phyloP scores from a whole-genome alignment of 306 rosid genomes.

The Hippophae gyantsensis region DNA sequence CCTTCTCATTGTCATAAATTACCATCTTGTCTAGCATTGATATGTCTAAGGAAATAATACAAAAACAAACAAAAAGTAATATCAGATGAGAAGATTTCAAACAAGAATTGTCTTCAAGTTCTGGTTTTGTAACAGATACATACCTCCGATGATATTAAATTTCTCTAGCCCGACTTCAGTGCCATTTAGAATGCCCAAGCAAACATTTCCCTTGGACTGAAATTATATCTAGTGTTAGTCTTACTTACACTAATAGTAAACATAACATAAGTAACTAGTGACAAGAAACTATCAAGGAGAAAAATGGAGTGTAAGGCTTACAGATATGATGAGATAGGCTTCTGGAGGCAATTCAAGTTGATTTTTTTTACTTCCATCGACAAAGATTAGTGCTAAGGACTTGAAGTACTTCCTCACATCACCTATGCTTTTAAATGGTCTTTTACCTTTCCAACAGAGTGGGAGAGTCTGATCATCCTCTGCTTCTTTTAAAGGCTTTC shows the following conservation, averaged over 20 bases:
- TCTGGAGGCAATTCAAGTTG: constrained; percentile 72
- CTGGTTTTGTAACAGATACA: not conserved
- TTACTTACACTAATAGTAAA: constrained; percentile 4
- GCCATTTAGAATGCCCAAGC: constrained; percentile 88
- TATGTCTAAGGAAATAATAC: constrained; percentile 30
- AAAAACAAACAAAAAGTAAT: not conserved
- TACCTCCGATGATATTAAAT: constrained; percentile 78
- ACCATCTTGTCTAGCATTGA: constrained; percentile 79
- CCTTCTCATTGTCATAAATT: constrained; percentile 64
- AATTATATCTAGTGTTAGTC: not conserved
- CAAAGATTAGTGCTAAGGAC: constrained; percentile 53
- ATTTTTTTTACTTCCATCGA: constrained; percentile 29
- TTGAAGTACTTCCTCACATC: constrained; percentile 85
- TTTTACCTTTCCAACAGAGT: constrained; percentile 73
- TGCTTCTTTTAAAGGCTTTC: constrained; percentile 50
- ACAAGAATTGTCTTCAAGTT: not conserved
- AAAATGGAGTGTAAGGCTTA: constrained; percentile 20
- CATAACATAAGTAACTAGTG: constrained; percentile 3
- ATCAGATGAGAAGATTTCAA: not conserved
- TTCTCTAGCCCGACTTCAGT: constrained; percentile 56
- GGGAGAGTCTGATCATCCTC: constrained; percentile 51
- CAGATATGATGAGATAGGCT: constrained; percentile 69
- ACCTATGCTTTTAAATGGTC: constrained; percentile 46
- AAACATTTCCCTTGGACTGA: constrained; percentile 73
- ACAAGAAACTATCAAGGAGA: constrained; percentile 6